Conservation (phyloP, 2,329 filamentous ascomycete genomes). For the Cryphonectria nitschkei region DNA sequence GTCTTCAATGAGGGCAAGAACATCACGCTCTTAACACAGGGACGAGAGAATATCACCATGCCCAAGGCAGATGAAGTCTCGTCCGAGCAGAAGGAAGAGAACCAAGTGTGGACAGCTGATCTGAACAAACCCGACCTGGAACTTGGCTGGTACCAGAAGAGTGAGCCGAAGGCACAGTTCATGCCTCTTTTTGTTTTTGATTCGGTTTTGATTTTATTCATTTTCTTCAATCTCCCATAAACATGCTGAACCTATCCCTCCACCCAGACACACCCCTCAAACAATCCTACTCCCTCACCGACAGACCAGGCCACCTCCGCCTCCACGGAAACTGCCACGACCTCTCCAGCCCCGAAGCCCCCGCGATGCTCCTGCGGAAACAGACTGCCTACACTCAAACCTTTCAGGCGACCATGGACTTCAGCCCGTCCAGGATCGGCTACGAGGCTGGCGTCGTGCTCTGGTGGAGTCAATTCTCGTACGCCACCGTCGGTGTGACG, state of each 20-base stretch:
- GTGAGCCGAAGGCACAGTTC: slow-evolving; percentile 27
- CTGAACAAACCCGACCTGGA: slow-evolving; percentile 39
- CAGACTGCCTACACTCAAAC: slow-evolving; percentile 49
- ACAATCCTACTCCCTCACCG: slow-evolving; percentile 49
- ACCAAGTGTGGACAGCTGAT: slow-evolving; percentile 38
- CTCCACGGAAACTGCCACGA: slow-evolving; percentile 57
- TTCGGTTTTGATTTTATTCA: too few relatives aligned
- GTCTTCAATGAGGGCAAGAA: slow-evolving; percentile 52
- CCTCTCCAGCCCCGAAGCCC: slow-evolving; percentile 52
- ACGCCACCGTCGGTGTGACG: slow-evolving; percentile 38
- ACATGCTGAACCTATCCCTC: slow-evolving; percentile 4
- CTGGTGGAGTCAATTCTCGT: slow-evolving; percentile 56
- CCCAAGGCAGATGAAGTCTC: slow-evolving; percentile 16
- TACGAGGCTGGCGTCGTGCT: slow-evolving; percentile 58
- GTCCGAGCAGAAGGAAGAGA: slow-evolving; percentile 43
- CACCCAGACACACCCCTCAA: slow-evolving; percentile 51
- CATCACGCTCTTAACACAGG: slow-evolving; percentile 44
- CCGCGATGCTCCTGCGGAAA: slow-evolving; percentile 58
- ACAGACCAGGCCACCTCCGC: slow-evolving; percentile 48
- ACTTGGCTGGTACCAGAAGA: slow-evolving; percentile 46
- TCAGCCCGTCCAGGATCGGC: slow-evolving; percentile 45
- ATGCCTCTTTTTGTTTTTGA: too few relatives aligned
- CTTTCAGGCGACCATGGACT: slow-evolving; percentile 50
- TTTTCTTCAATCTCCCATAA: too few relatives aligned
- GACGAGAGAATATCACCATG: slow-evolving; percentile 33